Conservation (phyloP, 228 moss, liverwort and hornwort species). For the Sphagnum fallax region DNA sequence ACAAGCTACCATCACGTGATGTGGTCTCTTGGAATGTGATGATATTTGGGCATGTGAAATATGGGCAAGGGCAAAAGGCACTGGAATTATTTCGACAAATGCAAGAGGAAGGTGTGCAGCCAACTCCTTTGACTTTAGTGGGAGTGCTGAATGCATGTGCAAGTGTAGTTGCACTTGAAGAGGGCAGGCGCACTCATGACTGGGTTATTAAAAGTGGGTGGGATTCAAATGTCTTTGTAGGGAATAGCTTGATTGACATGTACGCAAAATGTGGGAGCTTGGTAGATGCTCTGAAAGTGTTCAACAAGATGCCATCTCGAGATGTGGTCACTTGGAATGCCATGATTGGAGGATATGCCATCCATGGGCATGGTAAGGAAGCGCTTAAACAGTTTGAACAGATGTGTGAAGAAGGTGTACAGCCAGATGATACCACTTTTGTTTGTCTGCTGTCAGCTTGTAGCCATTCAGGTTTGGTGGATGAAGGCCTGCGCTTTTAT, state of each 20-base stretch:
- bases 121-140: conserved; percentile 44
- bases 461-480: conserved; percentile 33
- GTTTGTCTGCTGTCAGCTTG: conserved; percentile 47
- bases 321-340: conserved; percentile 36
- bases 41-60: conserved; percentile 30
- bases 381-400: conserved; percentile 19
- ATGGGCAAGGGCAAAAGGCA: conserved; percentile 19
- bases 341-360: conserved; percentile 43
- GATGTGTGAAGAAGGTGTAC: conserved; percentile 12
- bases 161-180: conserved; percentile 13
- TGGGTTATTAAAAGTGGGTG: conserved; percentile 26
- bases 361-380: conserved; percentile 22
- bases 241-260: conserved; percentile 31
- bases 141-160: conserved; percentile 40
- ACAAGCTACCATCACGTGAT: conserved; percentile 25
- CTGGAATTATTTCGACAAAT: conserved; percentile 37
- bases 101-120: conserved; percentile 29
- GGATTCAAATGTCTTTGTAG: conserved; percentile 29
- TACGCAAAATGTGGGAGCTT: conserved; percentile 30
- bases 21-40: conserved; percentile 51
- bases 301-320: conserved; percentile 20
- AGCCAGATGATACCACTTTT: conserved; percentile 37
- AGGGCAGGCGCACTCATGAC: conserved; percentile 27
- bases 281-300: conserved; percentile 24
- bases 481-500: conserved; percentile 21